Base-by-base conservation (phyloP, 192 early-diverging fungal genomes). In the Spinellus fusiger region DNA sequence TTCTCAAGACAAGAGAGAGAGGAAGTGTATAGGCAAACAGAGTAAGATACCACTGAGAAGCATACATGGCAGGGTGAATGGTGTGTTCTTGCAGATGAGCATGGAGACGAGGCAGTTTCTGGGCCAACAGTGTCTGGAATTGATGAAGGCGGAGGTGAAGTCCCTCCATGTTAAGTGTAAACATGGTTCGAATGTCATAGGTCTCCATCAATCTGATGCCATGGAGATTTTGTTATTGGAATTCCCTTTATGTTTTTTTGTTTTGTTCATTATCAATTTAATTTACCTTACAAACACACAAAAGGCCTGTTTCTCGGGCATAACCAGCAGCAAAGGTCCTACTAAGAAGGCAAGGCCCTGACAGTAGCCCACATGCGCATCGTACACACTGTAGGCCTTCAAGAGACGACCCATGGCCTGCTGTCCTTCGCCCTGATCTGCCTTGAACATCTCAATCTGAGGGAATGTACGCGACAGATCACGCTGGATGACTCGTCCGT, bases 391-490 rank as follows among this genome's bases (percentile, higher is more conserved):
- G 62, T 98, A 98, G 7, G 92, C 93, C 71, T 90, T 95, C 37
- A 95, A 76, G n/a, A 98, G 79, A 56, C 93, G 86, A 61, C 88
- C 88, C 76, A 98, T 80, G 55, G 81, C 80, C 59, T 86, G 82
- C 77, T 98, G 95, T 16, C 92, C 94, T 47, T 86, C 80, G 31
- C 91, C 94, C 38, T 78, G 83, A 49, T 85, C 81, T 29, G 84
- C 72, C 47, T 84, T 80, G 68, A 98, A 98, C 75, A 90, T 89
- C 26, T 86, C 86, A 49, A 93, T 80, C 28, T 80, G 77, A 20
- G 95, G 95, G 70, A 96, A 98, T 10, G 95, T 98, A 40, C 95
- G 84, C 59, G 90, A 83, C 9, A 98, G 75, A 74, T 98, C 95
- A 18, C 95, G 81, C 49, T 88, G 83, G 61, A 98, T 98, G 56